Conservation (phyloP, 495 filamentous ascomycete species). For the Penicillium silybi region DNA sequence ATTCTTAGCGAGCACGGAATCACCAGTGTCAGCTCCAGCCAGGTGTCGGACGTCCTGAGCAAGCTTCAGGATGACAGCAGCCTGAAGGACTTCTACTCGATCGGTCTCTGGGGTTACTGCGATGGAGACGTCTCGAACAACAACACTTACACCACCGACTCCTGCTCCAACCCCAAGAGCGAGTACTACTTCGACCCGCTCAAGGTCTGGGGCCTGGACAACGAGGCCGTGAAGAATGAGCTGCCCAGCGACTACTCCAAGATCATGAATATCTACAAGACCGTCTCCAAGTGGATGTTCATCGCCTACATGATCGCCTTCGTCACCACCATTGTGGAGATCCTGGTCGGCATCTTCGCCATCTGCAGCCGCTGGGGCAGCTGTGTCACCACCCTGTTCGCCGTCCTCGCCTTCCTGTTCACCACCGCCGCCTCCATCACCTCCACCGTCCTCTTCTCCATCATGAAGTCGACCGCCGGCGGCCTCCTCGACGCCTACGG, state of each 20-base stretch:
- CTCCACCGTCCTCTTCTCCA: constrained; percentile 57
- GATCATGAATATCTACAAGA: constrained; percentile 64
- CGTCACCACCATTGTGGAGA: constrained; percentile 61
- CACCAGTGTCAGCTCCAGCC: constrained; percentile 25
- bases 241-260: constrained; percentile 63
- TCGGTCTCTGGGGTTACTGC: constrained; percentile 89
- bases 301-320: constrained; percentile 66
- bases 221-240: constrained; percentile 48
- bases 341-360: constrained; percentile 66
- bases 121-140: constrained; percentile 53
- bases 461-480: constrained; percentile 57
- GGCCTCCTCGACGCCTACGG: constrained; percentile 60
- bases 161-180: constrained; percentile 55
- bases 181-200: constrained; percentile 76
- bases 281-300: constrained; percentile 77
- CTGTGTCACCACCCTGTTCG: constrained; percentile 75
- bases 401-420: constrained; percentile 54
- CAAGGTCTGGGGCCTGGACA: constrained; percentile 57
- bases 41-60: constrained; percentile 30
- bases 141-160: constrained; percentile 33
- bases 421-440: constrained; percentile 55
- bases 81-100: constrained; percentile 73
- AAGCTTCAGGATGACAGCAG: constrained; percentile 45
- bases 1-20: constrained; percentile 25
- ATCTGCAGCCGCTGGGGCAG: constrained; percentile 66